These are phyloP conservation scores for Skeletonema menzelii DNA, from an alignment of 108 stramenopile species.

Conservation along the genomic window DNA sequence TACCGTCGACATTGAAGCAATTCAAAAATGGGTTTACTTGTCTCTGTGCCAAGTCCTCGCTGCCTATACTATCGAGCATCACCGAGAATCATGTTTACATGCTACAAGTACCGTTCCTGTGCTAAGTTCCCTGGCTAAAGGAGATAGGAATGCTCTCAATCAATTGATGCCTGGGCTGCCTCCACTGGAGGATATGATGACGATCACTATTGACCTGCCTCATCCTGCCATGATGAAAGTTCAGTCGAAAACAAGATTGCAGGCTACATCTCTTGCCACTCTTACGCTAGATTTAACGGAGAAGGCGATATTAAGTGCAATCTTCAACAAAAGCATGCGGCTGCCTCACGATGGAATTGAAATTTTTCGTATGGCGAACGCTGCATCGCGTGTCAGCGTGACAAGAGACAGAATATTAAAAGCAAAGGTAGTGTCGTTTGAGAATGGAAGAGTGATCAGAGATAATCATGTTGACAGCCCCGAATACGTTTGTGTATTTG, in stretches of 20 bases:
- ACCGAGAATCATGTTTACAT: slow-evolving; percentile 31
- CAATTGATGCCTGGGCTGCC: slow-evolving; percentile 55
- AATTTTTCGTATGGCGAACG: slow-evolving; percentile 21
- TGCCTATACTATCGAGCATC: slow-evolving; percentile 66
- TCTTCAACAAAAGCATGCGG: slow-evolving; percentile 24
- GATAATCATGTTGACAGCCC: slow-evolving; percentile 71
- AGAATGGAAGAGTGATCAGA: slow-evolving; percentile 24
- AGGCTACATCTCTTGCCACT: slow-evolving; percentile 56
- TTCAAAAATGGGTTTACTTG: slow-evolving; percentile 60
- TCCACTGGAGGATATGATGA: slow-evolving; percentile 46
- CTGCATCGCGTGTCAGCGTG: slow-evolving; percentile 21
- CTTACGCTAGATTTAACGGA: slow-evolving; percentile 57
- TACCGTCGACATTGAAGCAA: slow-evolving; percentile 54
- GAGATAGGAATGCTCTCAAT: slow-evolving; percentile 28
- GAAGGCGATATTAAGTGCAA: slow-evolving; percentile 26
- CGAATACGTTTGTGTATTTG: slow-evolving; percentile 64
- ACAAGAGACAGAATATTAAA: neutral
- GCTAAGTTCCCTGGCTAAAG: neutral
- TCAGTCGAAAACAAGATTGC: slow-evolving; percentile 34
- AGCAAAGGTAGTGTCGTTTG: slow-evolving; percentile 5
- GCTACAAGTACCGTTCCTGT: neutral
- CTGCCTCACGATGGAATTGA: slow-evolving; percentile 13
- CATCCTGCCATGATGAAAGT: slow-evolving; percentile 61
- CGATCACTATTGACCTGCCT: slow-evolving; percentile 48
- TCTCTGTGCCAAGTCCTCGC: slow-evolving; percentile 72